Percentiles rank a stretch among this genome's conserved stretches.
Conservation (phyloP, 2,329 filamentous ascomycete genomes). For the Pestalotiopsis sp. region DNA sequence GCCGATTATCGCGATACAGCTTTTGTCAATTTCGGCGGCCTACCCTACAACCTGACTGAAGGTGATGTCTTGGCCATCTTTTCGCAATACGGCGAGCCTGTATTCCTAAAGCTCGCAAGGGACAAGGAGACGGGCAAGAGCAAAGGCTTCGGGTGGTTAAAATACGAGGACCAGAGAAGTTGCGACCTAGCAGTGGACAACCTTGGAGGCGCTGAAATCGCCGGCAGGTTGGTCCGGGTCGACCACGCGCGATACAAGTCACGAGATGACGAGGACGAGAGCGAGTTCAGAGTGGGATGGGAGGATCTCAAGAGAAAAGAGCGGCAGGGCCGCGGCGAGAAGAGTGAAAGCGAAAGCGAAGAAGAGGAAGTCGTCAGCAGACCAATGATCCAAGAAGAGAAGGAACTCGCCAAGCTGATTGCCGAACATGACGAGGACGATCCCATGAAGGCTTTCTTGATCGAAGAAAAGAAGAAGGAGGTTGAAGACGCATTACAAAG, state of each 20-base stretch:
- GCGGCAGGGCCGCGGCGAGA: conserved; percentile 25
- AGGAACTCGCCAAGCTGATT: conserved; percentile 75
- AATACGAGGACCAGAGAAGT: conserved; percentile 97
- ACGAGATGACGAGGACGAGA: conserved; percentile 74
- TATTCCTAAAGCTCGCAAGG: conserved; percentile 87
- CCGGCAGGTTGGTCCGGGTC: conserved; percentile 80
- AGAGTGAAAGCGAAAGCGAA: conserved; percentile 45
- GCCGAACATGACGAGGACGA: conserved; percentile 90
- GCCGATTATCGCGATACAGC: conserved; percentile 97
- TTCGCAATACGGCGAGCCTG: conserved; percentile 94
- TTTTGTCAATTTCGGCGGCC: conserved; percentile 92
- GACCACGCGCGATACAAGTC: conserved; percentile 93
- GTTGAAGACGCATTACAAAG: conserved; percentile 70
- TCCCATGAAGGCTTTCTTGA: conserved; percentile 91
- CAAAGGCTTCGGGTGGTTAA: conserved; percentile 92
- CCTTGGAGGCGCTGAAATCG: conserved; percentile 80
- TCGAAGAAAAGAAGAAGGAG: conserved; percentile 90
- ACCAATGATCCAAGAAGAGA: conserved; percentile 78
- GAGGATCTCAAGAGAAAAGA: conserved; percentile 60
- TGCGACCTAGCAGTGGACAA: conserved; percentile 97
- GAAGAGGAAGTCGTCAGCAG: conserved; percentile 45
- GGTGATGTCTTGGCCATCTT: conserved; percentile 97
- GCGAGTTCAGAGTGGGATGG: conserved; percentile 62
- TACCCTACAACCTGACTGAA: conserved; percentile 91
- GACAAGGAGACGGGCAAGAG: conserved; percentile 97